These are phyloP conservation scores for Apostasia ramifera DNA, from an alignment of 106 monocot species.

Conservation along the genomic window DNA sequence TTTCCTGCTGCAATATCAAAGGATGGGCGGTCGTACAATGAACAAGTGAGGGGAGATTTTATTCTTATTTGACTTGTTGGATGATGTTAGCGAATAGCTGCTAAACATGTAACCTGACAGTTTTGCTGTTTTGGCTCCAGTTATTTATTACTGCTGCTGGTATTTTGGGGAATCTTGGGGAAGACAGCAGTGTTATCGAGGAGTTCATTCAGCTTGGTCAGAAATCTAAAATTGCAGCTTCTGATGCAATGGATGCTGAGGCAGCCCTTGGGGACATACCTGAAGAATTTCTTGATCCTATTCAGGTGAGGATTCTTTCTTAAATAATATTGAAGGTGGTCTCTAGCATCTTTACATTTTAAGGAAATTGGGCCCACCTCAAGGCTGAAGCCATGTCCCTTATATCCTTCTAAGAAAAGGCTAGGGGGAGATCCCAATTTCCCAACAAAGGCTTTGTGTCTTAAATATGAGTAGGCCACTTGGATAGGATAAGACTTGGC, in stretches of 20 bases:
- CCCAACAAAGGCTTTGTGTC: no score
- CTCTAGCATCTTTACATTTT: background rate
- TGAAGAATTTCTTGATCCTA: constrained; percentile 98
- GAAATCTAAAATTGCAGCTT: constrained; percentile 78
- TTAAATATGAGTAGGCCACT: no score
- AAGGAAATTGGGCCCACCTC: no score
- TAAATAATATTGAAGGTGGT: background rate
- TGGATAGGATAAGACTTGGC: no score
- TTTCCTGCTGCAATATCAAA: constrained; percentile 83
- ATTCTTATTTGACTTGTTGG: background rate
- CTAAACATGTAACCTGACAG: constrained; percentile 6
- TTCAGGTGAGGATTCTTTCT: constrained; percentile 53
- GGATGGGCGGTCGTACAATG: constrained; percentile 94
- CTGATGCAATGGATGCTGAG: constrained; percentile 94
- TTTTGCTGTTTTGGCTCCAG: constrained; percentile 24
- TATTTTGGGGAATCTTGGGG: constrained; percentile 86
- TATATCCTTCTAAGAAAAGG: no score
- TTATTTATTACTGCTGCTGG: constrained; percentile 73
- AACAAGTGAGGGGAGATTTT: constrained; percentile 30
- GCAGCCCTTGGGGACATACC: constrained; percentile 90
- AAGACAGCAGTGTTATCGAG: constrained; percentile 56
- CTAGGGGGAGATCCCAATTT: no score
- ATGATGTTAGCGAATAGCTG: background rate
- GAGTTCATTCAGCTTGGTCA: constrained; percentile 78
- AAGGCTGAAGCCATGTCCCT: no score